These are phyloP conservation scores for Colletotrichum sojae DNA, from an alignment of 2,329 filamentous ascomycete genomes.

Conservation along the genomic window DNA sequence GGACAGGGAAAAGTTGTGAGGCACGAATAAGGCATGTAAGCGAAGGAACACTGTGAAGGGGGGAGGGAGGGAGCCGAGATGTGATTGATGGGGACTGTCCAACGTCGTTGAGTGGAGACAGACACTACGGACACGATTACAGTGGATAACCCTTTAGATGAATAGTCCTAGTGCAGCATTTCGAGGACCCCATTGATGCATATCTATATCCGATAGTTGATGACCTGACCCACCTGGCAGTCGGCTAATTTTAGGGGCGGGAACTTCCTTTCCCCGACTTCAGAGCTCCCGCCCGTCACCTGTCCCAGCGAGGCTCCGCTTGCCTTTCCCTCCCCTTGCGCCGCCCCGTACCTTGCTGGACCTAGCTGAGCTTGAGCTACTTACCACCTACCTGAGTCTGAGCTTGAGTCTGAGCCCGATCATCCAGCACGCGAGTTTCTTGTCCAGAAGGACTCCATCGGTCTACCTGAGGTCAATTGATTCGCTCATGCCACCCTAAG, in stretches of 20 bases:
- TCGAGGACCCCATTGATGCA: background rate
- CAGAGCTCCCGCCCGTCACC: slow-evolving; percentile 19
- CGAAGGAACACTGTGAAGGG: no score
- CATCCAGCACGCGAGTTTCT: background rate
- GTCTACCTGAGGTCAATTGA: slow-evolving; percentile 25
- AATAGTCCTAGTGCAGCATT: background rate
- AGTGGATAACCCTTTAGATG: no score
- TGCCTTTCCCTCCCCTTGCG: slow-evolving; percentile 21
- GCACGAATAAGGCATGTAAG: background rate
- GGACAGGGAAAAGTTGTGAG: background rate
- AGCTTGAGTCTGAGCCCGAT: background rate
- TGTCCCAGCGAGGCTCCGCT: slow-evolving; percentile 32
- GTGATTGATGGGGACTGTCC: no score
- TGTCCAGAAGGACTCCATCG: slow-evolving; percentile 26
- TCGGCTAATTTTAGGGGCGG: slow-evolving; percentile 38
- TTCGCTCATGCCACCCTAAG: slow-evolving; percentile 16
- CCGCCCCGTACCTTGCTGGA: slow-evolving; percentile 5
- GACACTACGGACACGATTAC: no score
- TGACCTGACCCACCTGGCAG: slow-evolving; percentile 1
- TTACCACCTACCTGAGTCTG: background rate
- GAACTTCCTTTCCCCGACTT: slow-evolving; percentile 40
- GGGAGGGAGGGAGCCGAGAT: no score
- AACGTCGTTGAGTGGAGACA: no score
- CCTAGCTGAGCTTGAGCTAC: background rate
- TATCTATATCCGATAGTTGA: background rate